Evolutionary conservation across 257 asterid species (phyloP), one percentile per base, ranked within the genome.

Genomic region (Solanum etuberosum): DNA sequence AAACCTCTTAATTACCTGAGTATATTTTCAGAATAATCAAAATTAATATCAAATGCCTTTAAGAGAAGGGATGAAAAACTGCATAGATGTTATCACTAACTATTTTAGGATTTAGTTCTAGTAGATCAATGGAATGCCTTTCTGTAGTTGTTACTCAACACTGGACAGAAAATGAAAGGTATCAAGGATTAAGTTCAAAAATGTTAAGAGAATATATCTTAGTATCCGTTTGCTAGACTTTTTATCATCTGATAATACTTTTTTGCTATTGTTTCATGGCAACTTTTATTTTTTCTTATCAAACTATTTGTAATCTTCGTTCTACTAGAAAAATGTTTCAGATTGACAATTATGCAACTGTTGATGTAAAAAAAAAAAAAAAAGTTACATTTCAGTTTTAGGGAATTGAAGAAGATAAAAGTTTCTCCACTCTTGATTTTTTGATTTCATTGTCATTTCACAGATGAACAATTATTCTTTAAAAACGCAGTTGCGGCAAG

Each of bases 391-490:
- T 42, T 40, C 7, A 77, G 67, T 46, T 80, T 18, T 80, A 80
- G 18, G 65, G 85, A 80, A 80, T 80, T 46, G 29, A 29, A 80
- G 23, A 27, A 80, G 31, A 73, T 40, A 51, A 2, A 70, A 86
- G 48, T 42, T 86, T 40, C 67, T 59, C 35, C 25, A 20, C 29
- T 72, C 32, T 23, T 57, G 32, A 68, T 29, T 42, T 48, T 27
- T 16, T 76, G 76, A 81, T 86, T 89, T 83, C 6, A 38, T 51
- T 63, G n/a, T 29, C 71, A 20, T 83, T 42, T 85, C 90, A 91
- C 93, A 95, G 98, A 88, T 94, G 87, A 93, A 91, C 87, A 94
- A 94, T 92, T 95, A 94, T 86, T 94, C 96, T 10, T 91, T 95
- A 91, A 88, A 87, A n/a, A 73, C 93, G 94, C 95, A 91, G 84